Evolutionary conservation across 495 filamentous ascomycete genomes (phyloP), one percentile per base, ranked within the genome.

Genomic region (Symbiotaphrina buchneri): DNA sequence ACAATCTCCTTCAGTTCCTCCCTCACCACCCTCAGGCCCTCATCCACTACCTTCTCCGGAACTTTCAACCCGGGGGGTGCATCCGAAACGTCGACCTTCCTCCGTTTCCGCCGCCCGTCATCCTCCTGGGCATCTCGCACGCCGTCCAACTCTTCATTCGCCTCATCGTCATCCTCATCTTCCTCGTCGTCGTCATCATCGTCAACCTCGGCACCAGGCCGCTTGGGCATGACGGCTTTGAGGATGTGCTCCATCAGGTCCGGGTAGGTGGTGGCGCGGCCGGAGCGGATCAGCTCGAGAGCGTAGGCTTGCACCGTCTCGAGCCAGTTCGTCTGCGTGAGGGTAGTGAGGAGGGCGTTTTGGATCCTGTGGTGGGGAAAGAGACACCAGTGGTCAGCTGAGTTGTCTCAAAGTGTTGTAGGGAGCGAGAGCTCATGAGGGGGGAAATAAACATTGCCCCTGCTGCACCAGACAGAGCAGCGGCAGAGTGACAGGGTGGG

Each of bases 301-400:
- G 61, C 63, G 49, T 63, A 56, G 25, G 41, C 39, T 32, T 62
- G 57, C 32, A 68, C 45, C 22, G 47, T 27, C n/a, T 58, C 58
- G 2, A 60, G 61, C 63, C 63, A 68, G 49, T 68, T 65, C 38
- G 55, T 46, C 11, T 4, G 60, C 39, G 43, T 65, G 45, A 30
- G 65, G 60, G 11, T 55, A 43, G 47, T 65, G 4, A 63, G 51
- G 41, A 68, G 54, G 30, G 50, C 44, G n/a, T 65, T 59, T 47
- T 68, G 61, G 37, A 68, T 68, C 41, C 62, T 67, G 38, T n/a
- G n/a, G n/a, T n/a, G n/a, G n/a, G n/a, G n/a, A n/a, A n/a, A n/a
- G n/a, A n/a, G n/a, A n/a, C n/a, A n/a, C n/a, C n/a, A n/a, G n/a
- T n/a, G n/a, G n/a, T n/a, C n/a, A n/a, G n/a, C n/a, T n/a, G n/a